Percentiles rank a stretch among this genome's conserved stretches.
These are phyloP conservation scores for Ambrosiella xylebori DNA, from an alignment of 2,329 filamentous ascomycete species.

Conservation along the genomic window DNA sequence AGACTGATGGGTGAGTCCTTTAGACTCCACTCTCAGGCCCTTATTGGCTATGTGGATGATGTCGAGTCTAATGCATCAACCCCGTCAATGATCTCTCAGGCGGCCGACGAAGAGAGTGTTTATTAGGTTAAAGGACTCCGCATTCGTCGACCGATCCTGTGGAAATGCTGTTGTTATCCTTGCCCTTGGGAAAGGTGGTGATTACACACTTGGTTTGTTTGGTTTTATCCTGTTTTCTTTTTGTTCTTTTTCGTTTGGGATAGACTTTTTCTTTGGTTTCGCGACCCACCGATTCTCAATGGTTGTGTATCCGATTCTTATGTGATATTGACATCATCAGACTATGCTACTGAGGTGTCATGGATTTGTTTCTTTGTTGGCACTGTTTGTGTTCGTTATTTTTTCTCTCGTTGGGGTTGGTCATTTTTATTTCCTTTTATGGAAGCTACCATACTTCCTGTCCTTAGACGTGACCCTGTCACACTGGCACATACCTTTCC, in stretches of 20 bases:
- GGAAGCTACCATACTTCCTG: too few relatives aligned
- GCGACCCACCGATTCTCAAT: background rate
- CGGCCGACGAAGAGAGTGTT: slow-evolving; percentile 54
- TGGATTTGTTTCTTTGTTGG: background rate
- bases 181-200: background rate
- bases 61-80: slow-evolving; percentile 52
- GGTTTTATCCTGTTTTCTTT: slow-evolving; percentile 17
- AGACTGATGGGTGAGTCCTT: slow-evolving; percentile 97
- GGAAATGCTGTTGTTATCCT: background rate
- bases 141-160: background rate
- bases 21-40: slow-evolving; percentile 86
- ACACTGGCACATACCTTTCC: too few relatives aligned
- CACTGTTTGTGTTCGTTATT: too few relatives aligned
- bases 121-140: slow-evolving; percentile 38
- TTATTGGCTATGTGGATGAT: slow-evolving; percentile 84
- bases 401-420: too few relatives aligned
- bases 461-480: too few relatives aligned
- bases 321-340: background rate
- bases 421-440: too few relatives aligned
- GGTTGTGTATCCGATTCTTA: background rate
- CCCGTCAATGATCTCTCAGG: slow-evolving; percentile 55
- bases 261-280: slow-evolving; percentile 14
- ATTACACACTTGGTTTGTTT: background rate
- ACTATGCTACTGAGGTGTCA: background rate
- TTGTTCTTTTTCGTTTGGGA: slow-evolving; percentile 14